These are phyloP conservation scores for Tylopilus balloui DNA, from an alignment of 768 basidiomycete species.

Conservation along the genomic window DNA sequence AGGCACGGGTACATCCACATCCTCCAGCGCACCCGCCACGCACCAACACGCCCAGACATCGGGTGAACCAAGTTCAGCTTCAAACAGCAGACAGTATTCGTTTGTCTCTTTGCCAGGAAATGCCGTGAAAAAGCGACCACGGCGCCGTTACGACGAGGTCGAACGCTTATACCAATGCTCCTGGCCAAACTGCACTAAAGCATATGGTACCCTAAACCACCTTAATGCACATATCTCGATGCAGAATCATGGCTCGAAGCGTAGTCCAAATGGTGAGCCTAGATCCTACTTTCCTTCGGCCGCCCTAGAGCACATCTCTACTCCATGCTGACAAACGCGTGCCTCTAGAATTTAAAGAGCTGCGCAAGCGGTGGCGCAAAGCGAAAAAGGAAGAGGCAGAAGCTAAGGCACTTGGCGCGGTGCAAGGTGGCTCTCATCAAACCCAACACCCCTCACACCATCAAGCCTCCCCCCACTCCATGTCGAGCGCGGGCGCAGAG, in stretches of 20 bases:
- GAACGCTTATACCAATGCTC: slow-evolving; percentile 89
- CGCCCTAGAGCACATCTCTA: background rate
- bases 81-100: slow-evolving; percentile 69
- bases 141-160: slow-evolving; percentile 89
- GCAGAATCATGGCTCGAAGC: slow-evolving; percentile 92
- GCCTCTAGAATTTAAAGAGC: slow-evolving; percentile 88
- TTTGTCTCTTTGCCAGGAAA: slow-evolving; percentile 81
- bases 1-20: slow-evolving; percentile 56
- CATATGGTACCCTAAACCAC: slow-evolving; percentile 94
- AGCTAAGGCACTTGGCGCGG: slow-evolving; percentile 14
- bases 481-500: slow-evolving; percentile 26
- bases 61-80: slow-evolving; percentile 28
- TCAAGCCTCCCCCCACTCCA: slow-evolving; percentile 23
- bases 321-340: slow-evolving; percentile 7
- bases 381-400: slow-evolving; percentile 74
- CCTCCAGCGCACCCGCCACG: slow-evolving; percentile 39
- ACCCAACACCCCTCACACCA: slow-evolving; percentile 16
- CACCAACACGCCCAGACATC: slow-evolving; percentile 19
- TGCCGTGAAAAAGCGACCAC: slow-evolving; percentile 77
- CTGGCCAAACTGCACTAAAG: slow-evolving; percentile 72
- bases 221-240: slow-evolving; percentile 98
- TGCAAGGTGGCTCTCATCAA: slow-evolving; percentile 17
- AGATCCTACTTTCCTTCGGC: background rate
- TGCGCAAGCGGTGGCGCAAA: slow-evolving; percentile 94
- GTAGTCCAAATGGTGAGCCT: slow-evolving; percentile 79